These are phyloP conservation scores for Candida glaebosa DNA, from an alignment of 805 yeast species.

Conservation along the genomic window DNA sequence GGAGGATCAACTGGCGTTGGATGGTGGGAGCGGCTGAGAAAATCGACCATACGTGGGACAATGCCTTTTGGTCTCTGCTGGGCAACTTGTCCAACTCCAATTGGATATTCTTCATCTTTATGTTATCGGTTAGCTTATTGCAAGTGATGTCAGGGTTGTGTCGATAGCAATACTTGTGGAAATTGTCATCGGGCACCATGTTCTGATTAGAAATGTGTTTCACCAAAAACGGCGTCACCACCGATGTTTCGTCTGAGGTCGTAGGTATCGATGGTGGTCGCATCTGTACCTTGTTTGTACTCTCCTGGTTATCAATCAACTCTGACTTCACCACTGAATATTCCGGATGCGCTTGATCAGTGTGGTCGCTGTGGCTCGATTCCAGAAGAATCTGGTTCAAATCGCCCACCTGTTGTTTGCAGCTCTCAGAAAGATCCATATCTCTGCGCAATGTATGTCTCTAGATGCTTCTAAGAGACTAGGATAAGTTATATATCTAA, in stretches of 20 bases:
- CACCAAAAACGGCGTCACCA: constrained; percentile 39
- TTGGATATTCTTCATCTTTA: constrained; percentile 64
- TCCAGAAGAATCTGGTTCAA: neutral
- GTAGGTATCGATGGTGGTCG: constrained; percentile 10
- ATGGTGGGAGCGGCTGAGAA: constrained; percentile 71
- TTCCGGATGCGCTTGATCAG: neutral
- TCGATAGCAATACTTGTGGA: constrained; percentile 78
- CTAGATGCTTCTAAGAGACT: neutral
- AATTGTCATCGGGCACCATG: constrained; percentile 47
- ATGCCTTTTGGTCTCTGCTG: constrained; percentile 68
- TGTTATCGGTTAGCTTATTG: constrained; percentile 63
- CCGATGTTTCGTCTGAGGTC: constrained; percentile 18
- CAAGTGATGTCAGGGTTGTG: constrained; percentile 88
- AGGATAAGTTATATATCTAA: neutral
- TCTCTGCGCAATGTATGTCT: neutral
- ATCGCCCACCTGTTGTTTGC: neutral
- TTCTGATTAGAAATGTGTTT: constrained; percentile 41
- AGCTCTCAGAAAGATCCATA: constrained; percentile 5
- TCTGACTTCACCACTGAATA: neutral
- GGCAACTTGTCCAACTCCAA: constrained; percentile 54
- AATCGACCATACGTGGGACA: constrained; percentile 79
- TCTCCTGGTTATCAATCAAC: neutral
- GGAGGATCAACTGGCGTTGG: constrained; percentile 71
- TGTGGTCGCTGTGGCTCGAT: neutral
- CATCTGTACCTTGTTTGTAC: neutral